phyloP scores from a whole-genome alignment of 352 stramenopile species.

The Bremia lactucae region DNA sequence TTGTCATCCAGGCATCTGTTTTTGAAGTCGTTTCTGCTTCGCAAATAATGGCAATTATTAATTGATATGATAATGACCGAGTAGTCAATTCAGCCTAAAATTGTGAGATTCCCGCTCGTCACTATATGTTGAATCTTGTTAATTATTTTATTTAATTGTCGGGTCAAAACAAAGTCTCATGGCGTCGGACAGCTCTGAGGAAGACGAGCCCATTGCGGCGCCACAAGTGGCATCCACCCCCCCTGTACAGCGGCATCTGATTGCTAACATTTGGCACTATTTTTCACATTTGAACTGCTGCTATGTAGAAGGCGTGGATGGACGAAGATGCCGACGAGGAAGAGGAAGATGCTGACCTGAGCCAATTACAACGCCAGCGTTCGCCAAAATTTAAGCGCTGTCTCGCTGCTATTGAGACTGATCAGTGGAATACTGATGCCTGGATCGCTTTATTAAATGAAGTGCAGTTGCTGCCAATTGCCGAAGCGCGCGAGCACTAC shows the following conservation, averaged over 20 bases:
- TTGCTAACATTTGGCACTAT: not conserved
- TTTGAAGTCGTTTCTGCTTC: no score
- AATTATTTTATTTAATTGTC: no score
- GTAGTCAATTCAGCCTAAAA: no score
- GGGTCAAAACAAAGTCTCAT: conserved; percentile 4
- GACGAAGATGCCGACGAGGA: conserved; percentile 72
- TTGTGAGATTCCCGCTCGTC: no score
- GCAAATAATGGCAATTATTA: no score
- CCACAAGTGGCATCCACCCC: conserved; percentile 3
- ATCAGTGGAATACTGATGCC: conserved; percentile 64
- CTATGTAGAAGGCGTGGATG: conserved; percentile 61
- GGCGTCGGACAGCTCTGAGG: conserved; percentile 68
- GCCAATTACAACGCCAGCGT: conserved; percentile 33
- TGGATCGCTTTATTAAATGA: conserved; percentile 77
- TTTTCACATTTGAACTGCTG: no score
- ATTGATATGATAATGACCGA: no score
- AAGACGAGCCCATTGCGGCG: conserved; percentile 68
- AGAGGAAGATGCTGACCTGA: conserved; percentile 72
- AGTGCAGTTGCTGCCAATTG: conserved; percentile 50
- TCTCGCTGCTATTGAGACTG: conserved; percentile 35
- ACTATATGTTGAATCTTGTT: no score
- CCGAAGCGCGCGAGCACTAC: conserved; percentile 64
- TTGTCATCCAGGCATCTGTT: no score
- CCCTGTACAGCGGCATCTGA: conserved; percentile 3
- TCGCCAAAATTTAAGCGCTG: conserved; percentile 59